phyloP scores from a whole-genome alignment of 352 stramenopile species.

The Blastocystis sp. region DNA sequence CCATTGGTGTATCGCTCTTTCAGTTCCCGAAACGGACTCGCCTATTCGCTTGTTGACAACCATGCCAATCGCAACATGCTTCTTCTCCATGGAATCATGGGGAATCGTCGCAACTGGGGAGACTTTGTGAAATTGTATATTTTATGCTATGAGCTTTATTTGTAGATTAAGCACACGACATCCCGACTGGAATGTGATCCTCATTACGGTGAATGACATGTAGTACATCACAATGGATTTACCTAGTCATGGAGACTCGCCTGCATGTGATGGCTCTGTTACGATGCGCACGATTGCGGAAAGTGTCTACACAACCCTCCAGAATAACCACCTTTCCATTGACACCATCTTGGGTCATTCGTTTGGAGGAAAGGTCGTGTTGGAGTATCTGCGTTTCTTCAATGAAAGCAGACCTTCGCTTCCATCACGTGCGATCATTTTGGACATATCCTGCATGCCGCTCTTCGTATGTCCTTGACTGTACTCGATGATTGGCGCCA shows the following conservation, averaged over 20 bases:
- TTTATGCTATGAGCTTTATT: not conserved
- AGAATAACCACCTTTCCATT: not conserved
- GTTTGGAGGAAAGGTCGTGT: slow-evolving; percentile 35
- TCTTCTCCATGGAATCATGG: slow-evolving; percentile 47
- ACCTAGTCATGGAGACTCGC: slow-evolving; percentile 42
- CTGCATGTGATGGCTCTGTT: not conserved
- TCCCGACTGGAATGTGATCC: slow-evolving; percentile 6
- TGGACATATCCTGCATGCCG: slow-evolving; percentile 4
- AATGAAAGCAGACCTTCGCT: not conserved
- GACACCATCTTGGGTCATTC: slow-evolving; percentile 43
- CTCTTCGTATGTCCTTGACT: not conserved
- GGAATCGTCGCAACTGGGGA: slow-evolving; percentile 30
- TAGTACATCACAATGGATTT: slow-evolving; percentile 50
- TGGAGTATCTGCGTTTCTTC: slow-evolving; percentile 7
- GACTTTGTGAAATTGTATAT: slow-evolving; percentile 44
- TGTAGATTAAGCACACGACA: not conserved
- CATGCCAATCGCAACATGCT: not conserved
- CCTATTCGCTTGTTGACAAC: not conserved
- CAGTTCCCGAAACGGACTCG: not conserved
- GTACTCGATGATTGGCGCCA: slow-evolving; percentile 39
- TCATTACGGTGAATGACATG: not conserved
- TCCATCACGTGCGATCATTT: slow-evolving; percentile 7
- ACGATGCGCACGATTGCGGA: not conserved
- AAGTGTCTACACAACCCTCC: slow-evolving; percentile 13
- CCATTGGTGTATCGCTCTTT: not conserved